phyloP scores from a whole-genome alignment of 2,329 filamentous ascomycete species.

The Drechslerella coelobrocha region DNA sequence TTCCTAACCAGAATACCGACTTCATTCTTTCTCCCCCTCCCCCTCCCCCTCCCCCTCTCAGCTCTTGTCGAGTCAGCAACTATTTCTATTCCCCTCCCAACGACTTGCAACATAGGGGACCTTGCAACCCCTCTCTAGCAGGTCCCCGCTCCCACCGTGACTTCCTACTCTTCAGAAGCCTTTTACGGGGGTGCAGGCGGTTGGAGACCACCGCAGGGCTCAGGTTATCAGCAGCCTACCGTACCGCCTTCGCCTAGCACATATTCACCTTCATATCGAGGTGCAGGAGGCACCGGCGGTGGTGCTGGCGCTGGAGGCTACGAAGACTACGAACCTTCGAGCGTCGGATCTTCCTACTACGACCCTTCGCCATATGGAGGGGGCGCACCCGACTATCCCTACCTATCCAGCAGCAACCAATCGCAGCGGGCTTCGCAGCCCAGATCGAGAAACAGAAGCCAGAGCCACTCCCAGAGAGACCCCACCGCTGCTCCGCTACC shows the following conservation, averaged over 20 bases:
- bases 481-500: slow-evolving; percentile 28
- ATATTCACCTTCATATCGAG: slow-evolving; percentile 48
- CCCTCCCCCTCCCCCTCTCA: background rate
- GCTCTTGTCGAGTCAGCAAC: background rate
- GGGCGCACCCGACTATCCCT: slow-evolving; percentile 44
- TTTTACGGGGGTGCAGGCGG: slow-evolving; percentile 49
- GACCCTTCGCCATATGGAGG: slow-evolving; percentile 49
- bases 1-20: slow-evolving; percentile 20
- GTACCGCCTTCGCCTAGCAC: slow-evolving; percentile 48
- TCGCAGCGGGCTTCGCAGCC: slow-evolving; percentile 48
- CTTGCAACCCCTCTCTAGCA: slow-evolving; percentile 50
- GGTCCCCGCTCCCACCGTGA: slow-evolving; percentile 44
- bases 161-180: slow-evolving; percentile 48
- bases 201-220: slow-evolving; percentile 46
- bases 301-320: slow-evolving; percentile 40
- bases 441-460: slow-evolving; percentile 40
- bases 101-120: slow-evolving; percentile 44
- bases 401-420: slow-evolving; percentile 49
- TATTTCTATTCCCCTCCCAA: slow-evolving; percentile 6
- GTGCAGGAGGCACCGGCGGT: slow-evolving; percentile 38
- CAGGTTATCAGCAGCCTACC: slow-evolving; percentile 42
- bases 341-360: slow-evolving; percentile 50
- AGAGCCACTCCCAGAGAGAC: slow-evolving; percentile 37
- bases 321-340: slow-evolving; percentile 50
- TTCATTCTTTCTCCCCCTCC: background rate